Conservation (phyloP, 192 early-diverging fungal genomes). For the Coemansia pectinata region DNA sequence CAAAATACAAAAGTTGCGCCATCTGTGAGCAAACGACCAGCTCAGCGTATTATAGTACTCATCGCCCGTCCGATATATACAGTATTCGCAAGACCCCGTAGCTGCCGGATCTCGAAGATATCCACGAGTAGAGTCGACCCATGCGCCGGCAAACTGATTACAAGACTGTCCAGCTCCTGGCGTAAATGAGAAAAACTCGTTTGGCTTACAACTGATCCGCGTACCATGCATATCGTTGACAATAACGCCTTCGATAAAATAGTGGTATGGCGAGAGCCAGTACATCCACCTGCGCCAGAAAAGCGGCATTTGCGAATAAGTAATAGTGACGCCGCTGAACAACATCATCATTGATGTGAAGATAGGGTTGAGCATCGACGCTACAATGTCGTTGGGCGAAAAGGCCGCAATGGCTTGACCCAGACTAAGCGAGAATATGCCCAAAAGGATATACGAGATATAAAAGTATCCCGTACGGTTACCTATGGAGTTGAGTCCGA, state of each 20-base stretch:
- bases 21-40: conserved; percentile 61
- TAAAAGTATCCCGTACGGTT: conserved; percentile 66
- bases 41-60: conserved; percentile 58
- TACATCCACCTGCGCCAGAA: conserved; percentile 77
- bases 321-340: conserved; percentile 72
- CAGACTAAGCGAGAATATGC: conserved; percentile 67
- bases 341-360: conserved; percentile 66
- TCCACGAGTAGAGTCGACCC: conserved; percentile 56
- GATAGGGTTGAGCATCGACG: conserved; percentile 68
- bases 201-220: conserved; percentile 45
- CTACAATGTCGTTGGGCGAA: conserved; percentile 60
- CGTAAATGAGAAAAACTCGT: conserved; percentile 60
- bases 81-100: conserved; percentile 64
- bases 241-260: conserved; percentile 65
- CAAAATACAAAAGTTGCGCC: conserved; percentile 73
- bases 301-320: conserved; percentile 59
- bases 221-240: conserved; percentile 62
- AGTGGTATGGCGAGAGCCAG: conserved; percentile 66
- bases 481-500: conserved; percentile 58
- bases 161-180: conserved; percentile 64
- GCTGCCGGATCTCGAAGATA: conserved; percentile 60
- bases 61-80: conserved; percentile 58
- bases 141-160: conserved; percentile 60
- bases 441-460: conserved; percentile 59
- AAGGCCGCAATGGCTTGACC: conserved; percentile 72